Evolutionary conservation across 257 asterid genomes (phyloP).

Genomic region (Euphrasia confusa): DNA sequence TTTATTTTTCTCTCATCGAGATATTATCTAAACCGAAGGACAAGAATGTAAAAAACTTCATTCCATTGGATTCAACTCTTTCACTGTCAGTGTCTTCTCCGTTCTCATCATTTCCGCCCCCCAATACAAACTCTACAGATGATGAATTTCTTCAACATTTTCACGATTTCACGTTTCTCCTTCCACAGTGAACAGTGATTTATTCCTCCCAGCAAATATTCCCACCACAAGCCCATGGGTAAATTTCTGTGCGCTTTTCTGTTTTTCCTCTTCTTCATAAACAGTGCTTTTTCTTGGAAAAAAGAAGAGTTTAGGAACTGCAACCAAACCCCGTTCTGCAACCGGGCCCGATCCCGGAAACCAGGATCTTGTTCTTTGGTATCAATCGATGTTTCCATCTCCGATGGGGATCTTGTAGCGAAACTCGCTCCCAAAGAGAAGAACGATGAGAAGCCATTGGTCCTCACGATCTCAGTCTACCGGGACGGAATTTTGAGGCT

Average conservation of each 20-base stretch:
- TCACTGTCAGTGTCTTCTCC: not conserved
- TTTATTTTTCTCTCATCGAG: too few species aligned
- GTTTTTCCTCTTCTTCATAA: constrained; percentile 24
- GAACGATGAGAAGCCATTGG: constrained; percentile 41
- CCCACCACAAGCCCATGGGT: constrained; percentile 19
- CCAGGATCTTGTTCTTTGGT: constrained; percentile 44
- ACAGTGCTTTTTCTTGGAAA: constrained; percentile 53
- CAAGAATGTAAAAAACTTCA: not conserved
- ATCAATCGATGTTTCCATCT: constrained; percentile 48
- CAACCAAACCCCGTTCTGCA: constrained; percentile 77
- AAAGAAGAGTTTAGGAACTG: constrained; percentile 77
- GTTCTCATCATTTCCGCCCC: not conserved
- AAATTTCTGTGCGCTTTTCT: constrained; percentile 3
- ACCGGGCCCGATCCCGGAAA: constrained; percentile 63
- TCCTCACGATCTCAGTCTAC: constrained; percentile 60
- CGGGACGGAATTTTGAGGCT: constrained; percentile 90
- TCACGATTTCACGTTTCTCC: constrained; percentile 5
- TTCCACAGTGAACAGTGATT: not conserved
- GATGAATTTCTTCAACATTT: not conserved
- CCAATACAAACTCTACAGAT: not conserved
- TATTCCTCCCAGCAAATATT: not conserved
- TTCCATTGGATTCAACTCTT: not conserved
- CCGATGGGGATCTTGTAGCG: constrained; percentile 64
- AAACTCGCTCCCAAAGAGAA: constrained; percentile 37
- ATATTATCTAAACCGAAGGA: too few species aligned